Evolutionary conservation across 768 basidiomycete species (phyloP).

Genomic region (Lactarius indigo): DNA sequence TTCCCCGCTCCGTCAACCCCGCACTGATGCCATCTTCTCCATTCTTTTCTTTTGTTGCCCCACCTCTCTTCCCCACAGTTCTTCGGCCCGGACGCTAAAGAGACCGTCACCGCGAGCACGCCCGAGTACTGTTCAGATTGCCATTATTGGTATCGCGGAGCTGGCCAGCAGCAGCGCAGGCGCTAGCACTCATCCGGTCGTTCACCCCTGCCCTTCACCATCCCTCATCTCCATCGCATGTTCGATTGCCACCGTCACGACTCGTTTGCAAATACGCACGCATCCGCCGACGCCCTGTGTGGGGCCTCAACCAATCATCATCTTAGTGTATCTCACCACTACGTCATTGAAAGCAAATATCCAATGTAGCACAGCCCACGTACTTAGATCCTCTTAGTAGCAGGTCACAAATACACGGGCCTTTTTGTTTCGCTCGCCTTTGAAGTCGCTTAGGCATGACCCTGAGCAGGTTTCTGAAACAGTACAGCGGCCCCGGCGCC

Average conservation of each 20-base stretch:
- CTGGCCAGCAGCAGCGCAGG: constrained; percentile 24
- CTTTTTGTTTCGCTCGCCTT: neutral
- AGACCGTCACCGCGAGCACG: constrained; percentile 52
- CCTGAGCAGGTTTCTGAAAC: neutral
- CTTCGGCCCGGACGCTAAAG: constrained; percentile 64
- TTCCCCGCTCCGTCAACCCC: constrained; percentile 10
- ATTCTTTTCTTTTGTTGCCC: constrained; percentile 18
- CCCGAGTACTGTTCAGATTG: constrained; percentile 39
- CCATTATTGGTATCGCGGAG: constrained; percentile 31
- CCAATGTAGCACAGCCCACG: constrained; percentile 23
- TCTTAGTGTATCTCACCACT: constrained; percentile 13
- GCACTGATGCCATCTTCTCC: constrained; percentile 5
- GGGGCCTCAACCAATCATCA: constrained; percentile 5
- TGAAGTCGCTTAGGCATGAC: constrained; percentile 1
- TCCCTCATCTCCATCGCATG: neutral
- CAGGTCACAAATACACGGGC: constrained; percentile 22
- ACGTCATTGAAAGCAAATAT: constrained; percentile 20
- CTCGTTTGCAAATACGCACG: constrained; percentile 2
- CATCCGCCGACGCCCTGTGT: constrained; percentile 4
- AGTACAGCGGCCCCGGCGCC: neutral
- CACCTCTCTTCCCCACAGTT: constrained; percentile 43
- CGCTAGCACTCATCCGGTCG: constrained; percentile 9
- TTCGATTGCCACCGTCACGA: neutral
- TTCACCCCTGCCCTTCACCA: neutral
- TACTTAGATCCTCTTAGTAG: constrained; percentile 21